Conservation (phyloP, 495 filamentous ascomycete species). For the Trichoderma asperelloides region DNA sequence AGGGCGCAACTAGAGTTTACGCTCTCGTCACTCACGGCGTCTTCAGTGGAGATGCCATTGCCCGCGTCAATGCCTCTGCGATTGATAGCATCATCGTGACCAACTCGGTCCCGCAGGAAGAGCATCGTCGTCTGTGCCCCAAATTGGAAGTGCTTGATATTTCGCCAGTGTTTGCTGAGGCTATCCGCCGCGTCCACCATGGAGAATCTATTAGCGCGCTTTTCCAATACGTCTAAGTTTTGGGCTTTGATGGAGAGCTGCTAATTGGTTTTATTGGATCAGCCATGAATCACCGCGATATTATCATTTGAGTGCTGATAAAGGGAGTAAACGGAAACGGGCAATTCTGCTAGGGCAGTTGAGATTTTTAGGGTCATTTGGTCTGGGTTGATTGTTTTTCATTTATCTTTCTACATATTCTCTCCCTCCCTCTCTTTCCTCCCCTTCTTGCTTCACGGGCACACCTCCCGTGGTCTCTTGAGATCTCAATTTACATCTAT, state of each 20-base stretch:
- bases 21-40: conserved; percentile 92
- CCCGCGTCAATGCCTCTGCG: conserved; percentile 81
- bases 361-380: not conserved
- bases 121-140: conserved; percentile 57
- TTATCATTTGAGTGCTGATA: not conserved
- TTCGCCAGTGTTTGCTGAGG: conserved; percentile 89
- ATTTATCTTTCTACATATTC: not conserved
- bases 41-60: conserved; percentile 87
- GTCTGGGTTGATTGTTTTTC: not conserved
- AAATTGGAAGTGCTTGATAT: conserved; percentile 93
- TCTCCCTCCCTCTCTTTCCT: not conserved
- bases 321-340: not conserved
- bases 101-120: conserved; percentile 86
- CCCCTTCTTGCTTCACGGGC: not conserved
- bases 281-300: not conserved
- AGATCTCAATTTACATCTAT: not conserved
- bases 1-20: conserved; percentile 79
- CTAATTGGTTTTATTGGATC: not conserved
- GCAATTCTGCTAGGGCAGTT: not conserved
- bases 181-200: conserved; percentile 92
- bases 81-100: conserved; percentile 90
- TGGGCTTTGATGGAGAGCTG: not conserved
- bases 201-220: conserved; percentile 96
- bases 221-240: conserved; percentile 73
- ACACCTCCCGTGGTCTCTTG: not conserved